Conservation (phyloP, 2,329 filamentous ascomycete genomes). For the Paramyrothecium sp. region DNA sequence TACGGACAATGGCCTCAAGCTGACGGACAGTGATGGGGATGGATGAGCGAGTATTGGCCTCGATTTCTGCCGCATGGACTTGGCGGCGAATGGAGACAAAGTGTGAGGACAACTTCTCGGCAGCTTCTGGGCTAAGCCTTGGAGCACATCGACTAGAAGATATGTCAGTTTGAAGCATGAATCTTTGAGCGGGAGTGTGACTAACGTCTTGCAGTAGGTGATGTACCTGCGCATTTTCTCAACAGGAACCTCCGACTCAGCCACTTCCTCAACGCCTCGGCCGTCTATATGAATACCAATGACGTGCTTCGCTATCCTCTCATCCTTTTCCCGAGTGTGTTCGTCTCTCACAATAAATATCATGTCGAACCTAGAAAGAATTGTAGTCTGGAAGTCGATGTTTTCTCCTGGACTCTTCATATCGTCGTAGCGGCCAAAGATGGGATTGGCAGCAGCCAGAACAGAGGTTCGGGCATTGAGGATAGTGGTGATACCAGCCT, state of each 20-base stretch:
- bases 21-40: constrained; percentile 98
- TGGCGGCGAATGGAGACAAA: constrained; percentile 96
- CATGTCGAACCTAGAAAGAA: constrained; percentile 98
- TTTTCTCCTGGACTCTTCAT: constrained; percentile 97
- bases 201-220: constrained; percentile 92
- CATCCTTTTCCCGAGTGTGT: constrained; percentile 84
- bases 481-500: constrained; percentile 97
- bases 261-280: constrained; percentile 75
- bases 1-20: constrained; percentile 94
- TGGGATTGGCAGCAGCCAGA: constrained; percentile 91
- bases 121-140: constrained; percentile 82
- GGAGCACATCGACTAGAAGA: constrained; percentile 87
- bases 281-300: constrained; percentile 97
- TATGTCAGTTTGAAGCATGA: constrained; percentile 10
- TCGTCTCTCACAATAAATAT: constrained; percentile 98
- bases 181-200: constrained; percentile 13
- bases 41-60: constrained; percentile 84
- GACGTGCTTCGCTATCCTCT: constrained; percentile 93
- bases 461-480: constrained; percentile 95
- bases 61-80: constrained; percentile 86
- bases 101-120: constrained; percentile 94
- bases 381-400: constrained; percentile 98
- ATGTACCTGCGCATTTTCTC: constrained; percentile 98
- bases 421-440: constrained; percentile 97
- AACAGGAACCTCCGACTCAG: constrained; percentile 85